Conservation (phyloP, 2,329 filamentous ascomycete genomes). For the Botrytis fragariae region DNA sequence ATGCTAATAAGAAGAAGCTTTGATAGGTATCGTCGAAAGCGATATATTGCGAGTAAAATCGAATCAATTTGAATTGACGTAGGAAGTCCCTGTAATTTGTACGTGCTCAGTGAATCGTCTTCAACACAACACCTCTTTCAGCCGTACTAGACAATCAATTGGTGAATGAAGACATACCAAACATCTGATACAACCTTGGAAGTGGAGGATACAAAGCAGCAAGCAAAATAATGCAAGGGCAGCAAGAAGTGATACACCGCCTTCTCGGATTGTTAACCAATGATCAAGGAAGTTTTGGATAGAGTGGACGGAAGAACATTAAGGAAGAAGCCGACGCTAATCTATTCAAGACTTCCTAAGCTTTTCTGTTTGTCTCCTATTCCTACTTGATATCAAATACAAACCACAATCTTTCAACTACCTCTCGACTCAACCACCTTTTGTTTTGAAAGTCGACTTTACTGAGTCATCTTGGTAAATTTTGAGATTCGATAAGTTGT, state of each 20-base stretch:
- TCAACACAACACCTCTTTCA: neutral
- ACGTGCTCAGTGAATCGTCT: neutral
- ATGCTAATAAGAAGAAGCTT: neutral
- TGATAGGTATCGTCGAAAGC: neutral
- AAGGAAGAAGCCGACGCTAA: slow-evolving; percentile 19
- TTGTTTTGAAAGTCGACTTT: neutral
- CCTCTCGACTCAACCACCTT: slow-evolving; percentile 1
- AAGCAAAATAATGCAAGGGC: neutral
- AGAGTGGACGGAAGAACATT: slow-evolving; percentile 3
- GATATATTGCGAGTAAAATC: neutral
- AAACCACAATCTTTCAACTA: slow-evolving; percentile 13
- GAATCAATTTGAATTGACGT: neutral
- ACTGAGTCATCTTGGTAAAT: neutral
- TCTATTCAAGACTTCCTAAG: slow-evolving; percentile 14
- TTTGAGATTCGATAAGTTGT: neutral
- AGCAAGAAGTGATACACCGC: slow-evolving; percentile 4
- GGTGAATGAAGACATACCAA: neutral
- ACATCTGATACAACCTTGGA: neutral
- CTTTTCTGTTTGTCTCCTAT: slow-evolving; percentile 22
- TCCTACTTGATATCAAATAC: slow-evolving; percentile 20
- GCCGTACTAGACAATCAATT: neutral
- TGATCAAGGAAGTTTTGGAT: slow-evolving; percentile 9
- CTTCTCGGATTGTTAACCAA: slow-evolving; percentile 12
- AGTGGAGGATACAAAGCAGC: neutral
- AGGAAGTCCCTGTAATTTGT: neutral